A percentile compares a stretch with the other conserved stretches of the same genome.
Evolutionary conservation across 257 asterid genomes (phyloP).

Genomic region (Pogostemon cablin): DNA sequence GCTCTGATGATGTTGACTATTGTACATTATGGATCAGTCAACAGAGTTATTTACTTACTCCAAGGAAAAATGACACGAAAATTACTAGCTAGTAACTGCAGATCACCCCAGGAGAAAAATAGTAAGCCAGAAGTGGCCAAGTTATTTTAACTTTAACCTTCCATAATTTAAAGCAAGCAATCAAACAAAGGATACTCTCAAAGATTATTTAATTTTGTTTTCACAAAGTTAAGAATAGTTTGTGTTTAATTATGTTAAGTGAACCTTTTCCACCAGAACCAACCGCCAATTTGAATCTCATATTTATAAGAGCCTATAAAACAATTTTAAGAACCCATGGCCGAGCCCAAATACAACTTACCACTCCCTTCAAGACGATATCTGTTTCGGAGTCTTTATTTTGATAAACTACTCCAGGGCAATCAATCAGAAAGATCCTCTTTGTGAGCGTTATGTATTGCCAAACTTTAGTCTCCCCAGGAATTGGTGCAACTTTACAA

Average conservation of each 20-base stretch:
- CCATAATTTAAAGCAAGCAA: too few relatives aligned
- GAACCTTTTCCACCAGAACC: background rate
- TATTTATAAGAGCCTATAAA: too few relatives aligned
- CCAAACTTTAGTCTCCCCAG: conserved; percentile 99
- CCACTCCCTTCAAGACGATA: conserved; percentile 98
- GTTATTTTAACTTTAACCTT: too few relatives aligned
- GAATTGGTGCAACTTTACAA: conserved; percentile 98
- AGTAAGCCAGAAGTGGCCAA: too few relatives aligned
- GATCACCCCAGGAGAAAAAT: too few relatives aligned
- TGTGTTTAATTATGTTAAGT: background rate
- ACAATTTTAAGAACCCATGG: conserved; percentile 3
- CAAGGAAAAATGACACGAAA: background rate
- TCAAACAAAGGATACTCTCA: too few relatives aligned
- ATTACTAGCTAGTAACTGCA: too few relatives aligned
- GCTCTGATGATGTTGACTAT: background rate
- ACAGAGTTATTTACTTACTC: background rate
- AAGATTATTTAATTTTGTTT: too few relatives aligned
- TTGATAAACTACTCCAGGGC: conserved; percentile 98
- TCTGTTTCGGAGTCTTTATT: conserved; percentile 87
- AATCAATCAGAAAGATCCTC: conserved; percentile 87
- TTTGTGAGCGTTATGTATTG: conserved; percentile 94
- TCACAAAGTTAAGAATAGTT: background rate
- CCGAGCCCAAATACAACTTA: conserved; percentile 39
- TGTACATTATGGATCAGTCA: background rate
- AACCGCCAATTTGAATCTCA: conserved; percentile 3